A percentile compares a stretch with the other conserved stretches of the same genome.
Conservation (phyloP, 108 stramenopile genomes). For the Aurantiochytrium sp. region DNA sequence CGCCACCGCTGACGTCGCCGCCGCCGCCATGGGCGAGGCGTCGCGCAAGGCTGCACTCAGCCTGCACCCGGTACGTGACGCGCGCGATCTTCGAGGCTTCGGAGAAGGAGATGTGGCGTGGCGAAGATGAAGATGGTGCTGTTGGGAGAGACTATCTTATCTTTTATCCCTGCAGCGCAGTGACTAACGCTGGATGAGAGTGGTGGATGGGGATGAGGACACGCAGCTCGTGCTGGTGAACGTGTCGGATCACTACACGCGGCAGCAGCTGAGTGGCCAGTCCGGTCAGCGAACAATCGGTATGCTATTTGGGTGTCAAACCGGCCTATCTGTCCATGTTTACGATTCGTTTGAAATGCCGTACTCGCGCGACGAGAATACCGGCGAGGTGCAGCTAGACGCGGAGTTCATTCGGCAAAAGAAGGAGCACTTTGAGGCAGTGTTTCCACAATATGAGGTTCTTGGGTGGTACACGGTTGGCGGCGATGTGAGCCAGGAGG, state of each 20-base stretch:
- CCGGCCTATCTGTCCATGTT: neutral
- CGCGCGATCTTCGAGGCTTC: too few species aligned
- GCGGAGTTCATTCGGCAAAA: neutral
- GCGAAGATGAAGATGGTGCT: too few species aligned
- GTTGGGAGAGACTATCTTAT: neutral
- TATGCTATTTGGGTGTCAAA: slow-evolving; percentile 4
- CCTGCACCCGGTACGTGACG: neutral
- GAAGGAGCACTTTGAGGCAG: neutral
- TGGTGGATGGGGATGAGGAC: neutral
- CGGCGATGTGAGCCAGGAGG: neutral
- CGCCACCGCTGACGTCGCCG: neutral
- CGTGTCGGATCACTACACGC: slow-evolving; percentile 18
- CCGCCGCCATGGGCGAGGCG: neutral
- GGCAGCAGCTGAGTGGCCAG: neutral
- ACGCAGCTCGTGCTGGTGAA: neutral
- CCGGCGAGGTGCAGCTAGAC: neutral
- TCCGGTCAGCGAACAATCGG: neutral
- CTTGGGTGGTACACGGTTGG: slow-evolving; percentile 17
- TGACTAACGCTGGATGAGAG: neutral
- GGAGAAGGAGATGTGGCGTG: too few species aligned
- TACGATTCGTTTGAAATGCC: slow-evolving; percentile 4
- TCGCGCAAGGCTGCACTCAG: neutral
- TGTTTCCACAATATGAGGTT: neutral
- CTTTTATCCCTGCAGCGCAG: neutral
- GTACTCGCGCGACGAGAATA: neutral